Evolutionary conservation across 2,329 filamentous ascomycete genomes (phyloP).

Genomic region (Daldinia eschscholtzii): DNA sequence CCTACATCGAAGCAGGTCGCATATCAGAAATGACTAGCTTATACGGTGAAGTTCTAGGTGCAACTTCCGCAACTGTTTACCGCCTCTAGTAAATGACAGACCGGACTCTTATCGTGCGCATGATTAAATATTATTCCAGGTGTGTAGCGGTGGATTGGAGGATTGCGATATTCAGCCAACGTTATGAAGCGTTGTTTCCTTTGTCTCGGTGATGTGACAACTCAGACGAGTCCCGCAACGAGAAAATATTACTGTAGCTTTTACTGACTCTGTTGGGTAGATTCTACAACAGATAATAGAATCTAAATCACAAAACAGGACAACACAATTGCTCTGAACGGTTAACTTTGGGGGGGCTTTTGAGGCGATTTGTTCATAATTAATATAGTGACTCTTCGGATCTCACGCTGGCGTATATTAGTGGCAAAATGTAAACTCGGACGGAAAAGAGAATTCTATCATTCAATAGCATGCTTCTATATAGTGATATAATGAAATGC

Average conservation of each 20-base stretch:
- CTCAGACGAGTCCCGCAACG: conserved; percentile 2
- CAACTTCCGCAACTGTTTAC: neutral
- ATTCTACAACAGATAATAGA: neutral
- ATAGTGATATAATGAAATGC: neutral
- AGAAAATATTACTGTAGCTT: neutral
- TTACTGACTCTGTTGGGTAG: neutral
- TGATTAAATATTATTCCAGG: neutral
- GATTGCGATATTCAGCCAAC: neutral
- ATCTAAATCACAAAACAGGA: no score
- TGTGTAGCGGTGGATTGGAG: neutral
- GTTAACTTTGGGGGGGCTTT: no score
- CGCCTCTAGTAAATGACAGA: neutral
- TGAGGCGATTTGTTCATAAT: no score
- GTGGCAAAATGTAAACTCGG: neutral
- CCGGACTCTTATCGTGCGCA: neutral
- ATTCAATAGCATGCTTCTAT: neutral
- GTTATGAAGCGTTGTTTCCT: conserved; percentile 2
- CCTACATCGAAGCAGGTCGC: neutral
- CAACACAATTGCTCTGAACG: no score
- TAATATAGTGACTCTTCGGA: no score
- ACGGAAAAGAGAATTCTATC: neutral
- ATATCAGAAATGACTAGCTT: neutral
- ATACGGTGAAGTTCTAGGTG: neutral
- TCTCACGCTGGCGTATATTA: no score
- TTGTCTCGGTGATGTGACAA: conserved; percentile 11